These are phyloP conservation scores for Talaromyces funiculosus DNA, from an alignment of 2,329 filamentous ascomycete genomes.

Conservation along the genomic window DNA sequence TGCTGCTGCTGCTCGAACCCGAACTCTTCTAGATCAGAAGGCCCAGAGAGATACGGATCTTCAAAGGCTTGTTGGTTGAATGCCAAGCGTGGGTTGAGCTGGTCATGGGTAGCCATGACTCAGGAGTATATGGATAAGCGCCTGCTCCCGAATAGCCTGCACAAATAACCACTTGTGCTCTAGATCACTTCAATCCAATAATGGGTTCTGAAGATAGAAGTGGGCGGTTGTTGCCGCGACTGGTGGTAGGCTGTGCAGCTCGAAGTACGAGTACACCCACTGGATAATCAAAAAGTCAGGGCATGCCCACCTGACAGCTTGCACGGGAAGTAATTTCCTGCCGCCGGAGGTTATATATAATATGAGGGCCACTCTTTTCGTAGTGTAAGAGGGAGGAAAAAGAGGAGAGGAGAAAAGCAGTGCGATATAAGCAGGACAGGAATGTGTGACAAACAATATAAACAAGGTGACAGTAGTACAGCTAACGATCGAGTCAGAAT, in stretches of 20 bases:
- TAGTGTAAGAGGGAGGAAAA: background rate
- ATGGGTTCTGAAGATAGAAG: background rate
- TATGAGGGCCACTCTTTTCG: background rate
- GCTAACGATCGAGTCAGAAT: background rate
- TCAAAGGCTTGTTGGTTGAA: constrained; percentile 29
- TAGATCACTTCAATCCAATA: background rate
- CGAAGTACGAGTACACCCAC: background rate
- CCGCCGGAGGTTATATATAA: background rate
- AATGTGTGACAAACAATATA: background rate
- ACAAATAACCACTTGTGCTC: background rate
- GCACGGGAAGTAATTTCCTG: background rate
- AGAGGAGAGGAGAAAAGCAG: background rate
- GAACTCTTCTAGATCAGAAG: constrained; percentile 36
- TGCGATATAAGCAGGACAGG: background rate
- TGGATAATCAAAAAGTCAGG: background rate
- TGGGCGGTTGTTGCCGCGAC: background rate
- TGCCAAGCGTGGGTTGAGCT: constrained; percentile 15
- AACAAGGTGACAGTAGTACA: background rate
- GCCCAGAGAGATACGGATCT: constrained; percentile 37
- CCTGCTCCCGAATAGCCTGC: background rate
- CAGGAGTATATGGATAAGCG: background rate
- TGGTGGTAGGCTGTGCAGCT: background rate
- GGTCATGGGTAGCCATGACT: constrained; percentile 12
- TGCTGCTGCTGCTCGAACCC: constrained; percentile 6
- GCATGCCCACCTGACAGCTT: background rate